Conservation (phyloP, 768 basidiomycete species). For the Tephrocybe sp. region DNA sequence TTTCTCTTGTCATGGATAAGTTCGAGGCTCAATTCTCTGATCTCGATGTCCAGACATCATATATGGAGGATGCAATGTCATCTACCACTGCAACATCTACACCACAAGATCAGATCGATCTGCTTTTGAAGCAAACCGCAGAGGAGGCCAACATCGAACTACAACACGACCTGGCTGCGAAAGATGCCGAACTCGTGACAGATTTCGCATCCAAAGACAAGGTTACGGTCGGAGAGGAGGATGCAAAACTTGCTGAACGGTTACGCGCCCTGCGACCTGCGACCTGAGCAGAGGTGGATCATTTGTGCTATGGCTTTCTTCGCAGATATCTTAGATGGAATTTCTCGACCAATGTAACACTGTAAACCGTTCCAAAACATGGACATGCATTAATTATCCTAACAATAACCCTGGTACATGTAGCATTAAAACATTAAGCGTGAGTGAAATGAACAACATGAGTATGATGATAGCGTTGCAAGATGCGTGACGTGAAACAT, state of each 20-base stretch:
- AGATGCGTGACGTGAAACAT: constrained; percentile 4
- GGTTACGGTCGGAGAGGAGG: constrained; percentile 67
- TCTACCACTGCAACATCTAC: constrained; percentile 90
- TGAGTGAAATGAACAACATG: constrained; percentile 8
- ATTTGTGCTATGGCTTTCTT: neutral
- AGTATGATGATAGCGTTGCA: constrained; percentile 13
- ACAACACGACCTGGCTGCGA: constrained; percentile 81
- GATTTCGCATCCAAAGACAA: constrained; percentile 52
- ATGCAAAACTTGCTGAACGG: constrained; percentile 78
- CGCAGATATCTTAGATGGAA: constrained; percentile 6
- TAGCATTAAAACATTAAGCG: constrained; percentile 14
- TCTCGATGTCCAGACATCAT: constrained; percentile 95
- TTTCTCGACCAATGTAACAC: neutral
- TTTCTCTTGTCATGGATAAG: constrained; percentile 98
- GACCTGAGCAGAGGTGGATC: constrained; percentile 32
- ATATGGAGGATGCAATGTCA: constrained; percentile 97
- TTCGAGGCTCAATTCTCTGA: constrained; percentile 96
- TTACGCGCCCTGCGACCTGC: constrained; percentile 85
- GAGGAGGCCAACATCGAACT: constrained; percentile 97
- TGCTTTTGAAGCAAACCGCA: constrained; percentile 87
- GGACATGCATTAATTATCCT: constrained; percentile 15
- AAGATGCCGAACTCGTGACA: constrained; percentile 56
- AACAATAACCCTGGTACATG: constrained; percentile 15
- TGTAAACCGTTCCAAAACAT: constrained; percentile 6
- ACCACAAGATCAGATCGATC: constrained; percentile 96